Evolutionary conservation across 805 yeast genomes (phyloP).

Genomic region (Candida khao-thaluensis): DNA sequence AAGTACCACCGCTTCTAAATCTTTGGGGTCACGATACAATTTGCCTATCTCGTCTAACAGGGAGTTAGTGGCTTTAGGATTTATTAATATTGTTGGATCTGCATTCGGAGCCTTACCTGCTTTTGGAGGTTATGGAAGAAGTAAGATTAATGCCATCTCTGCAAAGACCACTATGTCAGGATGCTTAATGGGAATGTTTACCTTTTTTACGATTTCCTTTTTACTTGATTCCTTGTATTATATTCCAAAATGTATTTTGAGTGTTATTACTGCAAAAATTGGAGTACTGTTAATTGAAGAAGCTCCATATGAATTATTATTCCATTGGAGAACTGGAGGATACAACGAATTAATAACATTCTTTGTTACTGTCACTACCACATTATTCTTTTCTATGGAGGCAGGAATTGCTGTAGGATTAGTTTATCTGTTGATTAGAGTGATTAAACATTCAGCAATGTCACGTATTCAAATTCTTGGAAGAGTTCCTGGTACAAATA

Average conservation of each 20-base stretch:
- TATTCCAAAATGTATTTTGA: conserved; percentile 76
- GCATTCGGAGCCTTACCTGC: conserved; percentile 77
- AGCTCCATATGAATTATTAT: conserved; percentile 72
- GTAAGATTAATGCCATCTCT: conserved; percentile 80
- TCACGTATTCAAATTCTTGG: conserved; percentile 48
- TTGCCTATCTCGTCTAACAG: conserved; percentile 79
- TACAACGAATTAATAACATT: conserved; percentile 66
- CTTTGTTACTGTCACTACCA: conserved; percentile 38
- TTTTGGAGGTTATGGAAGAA: conserved; percentile 95
- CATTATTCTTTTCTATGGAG: conserved; percentile 65
- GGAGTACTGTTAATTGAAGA: conserved; percentile 70
- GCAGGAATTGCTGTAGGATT: conserved; percentile 89
- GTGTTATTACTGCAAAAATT: conserved; percentile 76
- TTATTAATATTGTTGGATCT: conserved; percentile 64
- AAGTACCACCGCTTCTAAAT: conserved; percentile 88
- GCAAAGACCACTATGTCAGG: conserved; percentile 87
- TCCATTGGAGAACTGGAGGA: conserved; percentile 73
- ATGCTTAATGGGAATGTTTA: conserved; percentile 71
- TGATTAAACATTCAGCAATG: conserved; percentile 44
- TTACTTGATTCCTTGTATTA: conserved; percentile 64
- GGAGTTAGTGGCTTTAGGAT: conserved; percentile 87
- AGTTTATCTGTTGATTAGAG: conserved; percentile 73
- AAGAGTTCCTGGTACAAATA: conserved; percentile 40
- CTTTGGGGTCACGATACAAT: conserved; percentile 73
- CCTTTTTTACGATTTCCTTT: conserved; percentile 62